These are phyloP conservation scores for Fusarium acutatum DNA, from an alignment of 2,329 filamentous ascomycete genomes.

Conservation along the genomic window DNA sequence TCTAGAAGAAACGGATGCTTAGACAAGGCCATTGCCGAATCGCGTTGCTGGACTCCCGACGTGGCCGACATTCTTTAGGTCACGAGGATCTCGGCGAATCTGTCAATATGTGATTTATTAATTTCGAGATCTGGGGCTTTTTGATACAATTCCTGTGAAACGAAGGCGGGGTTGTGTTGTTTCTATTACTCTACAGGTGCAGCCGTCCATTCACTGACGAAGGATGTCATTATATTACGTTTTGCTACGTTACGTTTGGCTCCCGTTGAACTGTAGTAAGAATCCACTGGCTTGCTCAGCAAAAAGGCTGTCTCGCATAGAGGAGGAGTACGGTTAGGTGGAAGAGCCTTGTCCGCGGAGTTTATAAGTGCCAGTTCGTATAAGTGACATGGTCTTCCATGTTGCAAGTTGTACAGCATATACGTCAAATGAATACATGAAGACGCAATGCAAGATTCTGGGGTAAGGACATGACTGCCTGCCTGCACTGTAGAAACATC, in stretches of 20 bases:
- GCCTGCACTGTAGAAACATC: not conserved
- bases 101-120: constrained; percentile 8
- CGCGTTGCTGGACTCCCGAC: constrained; percentile 20
- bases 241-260: constrained; percentile 41
- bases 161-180: constrained; percentile 32
- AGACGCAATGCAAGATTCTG: constrained; percentile 12
- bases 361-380: constrained; percentile 5
- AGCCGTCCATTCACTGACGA: constrained; percentile 24
- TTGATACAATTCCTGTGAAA: not conserved
- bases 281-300: constrained; percentile 4
- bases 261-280: not conserved
- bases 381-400: not conserved
- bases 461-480: not conserved
- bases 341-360: constrained; percentile 29
- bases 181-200: constrained; percentile 40
- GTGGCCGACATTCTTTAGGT: constrained; percentile 14
- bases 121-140: constrained; percentile 19
- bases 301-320: constrained; percentile 10
- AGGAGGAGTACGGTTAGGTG: not conserved
- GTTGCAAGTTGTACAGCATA: not conserved
- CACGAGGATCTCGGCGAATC: constrained; percentile 31
- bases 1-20: constrained; percentile 11
- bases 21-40: constrained; percentile 35
- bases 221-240: constrained; percentile 30
- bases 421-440: constrained; percentile 21